These are phyloP conservation scores for Calonectria hongkongensis DNA, from an alignment of 2,329 filamentous ascomycete species.

Conservation along the genomic window DNA sequence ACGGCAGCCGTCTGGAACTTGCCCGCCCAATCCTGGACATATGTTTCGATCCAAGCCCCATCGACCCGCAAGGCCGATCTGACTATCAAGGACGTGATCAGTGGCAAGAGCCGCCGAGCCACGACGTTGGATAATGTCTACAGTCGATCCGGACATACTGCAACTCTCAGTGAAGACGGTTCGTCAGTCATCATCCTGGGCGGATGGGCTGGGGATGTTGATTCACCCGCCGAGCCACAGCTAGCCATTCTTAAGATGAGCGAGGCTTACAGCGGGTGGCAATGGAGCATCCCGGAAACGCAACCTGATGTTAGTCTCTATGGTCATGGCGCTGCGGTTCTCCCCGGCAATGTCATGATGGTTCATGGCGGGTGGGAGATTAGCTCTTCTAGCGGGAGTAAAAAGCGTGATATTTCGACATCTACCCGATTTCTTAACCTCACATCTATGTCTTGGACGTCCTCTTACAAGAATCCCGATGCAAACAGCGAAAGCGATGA, in stretches of 20 bases:
- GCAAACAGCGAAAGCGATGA: constrained; percentile 38
- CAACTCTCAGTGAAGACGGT: constrained; percentile 87
- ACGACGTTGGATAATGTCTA: constrained; percentile 71
- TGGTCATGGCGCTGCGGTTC: constrained; percentile 77
- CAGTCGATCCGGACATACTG: constrained; percentile 91
- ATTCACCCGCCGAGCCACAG: constrained; percentile 86
- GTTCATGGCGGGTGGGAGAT: constrained; percentile 78
- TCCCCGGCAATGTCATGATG: constrained; percentile 82
- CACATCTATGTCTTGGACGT: constrained; percentile 73
- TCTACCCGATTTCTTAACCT: constrained; percentile 72
- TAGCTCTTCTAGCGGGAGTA: constrained; percentile 54
- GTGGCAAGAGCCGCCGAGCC: constrained; percentile 36
- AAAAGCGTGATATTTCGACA: constrained; percentile 59
- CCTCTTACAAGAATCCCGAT: constrained; percentile 69
- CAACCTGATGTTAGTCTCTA: constrained; percentile 73
- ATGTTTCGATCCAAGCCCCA: constrained; percentile 78
- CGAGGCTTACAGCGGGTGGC: constrained; percentile 84
- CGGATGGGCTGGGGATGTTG: constrained; percentile 92
- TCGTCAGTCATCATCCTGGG: constrained; percentile 86
- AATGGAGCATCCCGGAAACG: constrained; percentile 78
- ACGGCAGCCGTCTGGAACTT: constrained; percentile 90
- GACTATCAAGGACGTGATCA: constrained; percentile 62
- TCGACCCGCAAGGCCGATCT: constrained; percentile 71
- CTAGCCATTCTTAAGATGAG: constrained; percentile 86
- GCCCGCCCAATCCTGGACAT: constrained; percentile 91